Percentiles rank a stretch among this genome's conserved stretches.
These are phyloP conservation scores for Aspergillus fructus DNA, from an alignment of 2,329 filamentous ascomycete genomes.

Conservation along the genomic window DNA sequence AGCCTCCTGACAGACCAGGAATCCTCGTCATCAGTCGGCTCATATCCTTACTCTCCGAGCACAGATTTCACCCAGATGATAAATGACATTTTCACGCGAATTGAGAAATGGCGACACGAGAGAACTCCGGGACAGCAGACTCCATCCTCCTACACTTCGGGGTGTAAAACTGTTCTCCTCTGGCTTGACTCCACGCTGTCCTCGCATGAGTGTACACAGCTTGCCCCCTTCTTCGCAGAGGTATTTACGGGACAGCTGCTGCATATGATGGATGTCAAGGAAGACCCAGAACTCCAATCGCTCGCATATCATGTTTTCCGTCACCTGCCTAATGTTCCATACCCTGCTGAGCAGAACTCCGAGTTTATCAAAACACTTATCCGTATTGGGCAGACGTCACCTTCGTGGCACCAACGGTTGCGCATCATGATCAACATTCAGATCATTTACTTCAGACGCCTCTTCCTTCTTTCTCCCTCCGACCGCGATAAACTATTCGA, in stretches of 20 bases:
- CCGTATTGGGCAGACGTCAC: conserved; percentile 77
- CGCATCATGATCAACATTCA: conserved; percentile 97
- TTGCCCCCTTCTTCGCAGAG: conserved; percentile 86
- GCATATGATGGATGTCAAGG: conserved; percentile 99
- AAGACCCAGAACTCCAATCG: conserved; percentile 92
- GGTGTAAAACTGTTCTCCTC: conserved; percentile 89
- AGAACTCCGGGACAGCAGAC: conserved; percentile 85
- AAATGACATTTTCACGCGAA: conserved; percentile 69
- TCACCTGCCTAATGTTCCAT: conserved; percentile 91
- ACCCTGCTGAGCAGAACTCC: conserved; percentile 79
- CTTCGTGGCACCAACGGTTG: conserved; percentile 93
- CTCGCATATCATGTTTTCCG: conserved; percentile 96
- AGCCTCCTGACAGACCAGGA: conserved; percentile 77
- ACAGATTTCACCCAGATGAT: conserved; percentile 73
- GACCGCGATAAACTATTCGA: conserved; percentile 82
- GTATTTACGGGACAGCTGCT: conserved; percentile 88
- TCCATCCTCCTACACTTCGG: conserved; percentile 90
- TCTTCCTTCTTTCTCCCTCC: conserved; percentile 76
- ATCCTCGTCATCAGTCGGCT: conserved; percentile 74
- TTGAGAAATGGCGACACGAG: conserved; percentile 86
- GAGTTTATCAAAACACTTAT: conserved; percentile 84
- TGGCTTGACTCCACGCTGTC: conserved; percentile 93
- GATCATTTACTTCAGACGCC: conserved; percentile 93
- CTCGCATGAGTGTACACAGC: conserved; percentile 87
- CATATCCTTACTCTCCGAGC: conserved; percentile 76